phyloP scores from a whole-genome alignment of 768 basidiomycete genomes.

The Lactarius sp. region DNA sequence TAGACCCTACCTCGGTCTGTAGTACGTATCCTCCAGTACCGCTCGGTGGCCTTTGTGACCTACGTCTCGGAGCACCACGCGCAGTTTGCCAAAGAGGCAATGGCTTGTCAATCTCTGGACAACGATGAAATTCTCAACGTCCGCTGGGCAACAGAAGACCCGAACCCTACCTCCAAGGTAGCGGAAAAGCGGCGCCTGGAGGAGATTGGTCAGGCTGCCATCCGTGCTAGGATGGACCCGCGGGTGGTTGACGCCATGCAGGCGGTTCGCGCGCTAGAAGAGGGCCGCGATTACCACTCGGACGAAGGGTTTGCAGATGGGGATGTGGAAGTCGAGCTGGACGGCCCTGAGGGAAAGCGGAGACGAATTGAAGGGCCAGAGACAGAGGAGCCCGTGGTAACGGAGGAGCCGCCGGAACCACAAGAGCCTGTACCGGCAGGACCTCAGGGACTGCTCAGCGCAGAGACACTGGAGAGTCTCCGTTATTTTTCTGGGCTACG shows the following conservation, averaged over 20 bases:
- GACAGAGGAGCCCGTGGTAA: neutral
- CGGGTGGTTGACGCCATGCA: slow-evolving; percentile 86
- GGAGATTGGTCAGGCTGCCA: slow-evolving; percentile 81
- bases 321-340: slow-evolving; percentile 36
- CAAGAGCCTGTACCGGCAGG: slow-evolving; percentile 23
- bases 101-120: slow-evolving; percentile 97
- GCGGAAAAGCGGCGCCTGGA: slow-evolving; percentile 81
- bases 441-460: slow-evolving; percentile 61
- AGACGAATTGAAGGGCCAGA: slow-evolving; percentile 34
- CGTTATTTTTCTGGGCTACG: slow-evolving; percentile 89
- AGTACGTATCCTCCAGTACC: slow-evolving; percentile 90
- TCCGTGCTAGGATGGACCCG: slow-evolving; percentile 79
- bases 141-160: slow-evolving; percentile 98
- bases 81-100: slow-evolving; percentile 96
- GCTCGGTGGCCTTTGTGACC: slow-evolving; percentile 96
- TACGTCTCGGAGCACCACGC: slow-evolving; percentile 82
- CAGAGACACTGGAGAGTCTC: slow-evolving; percentile 84
- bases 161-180: slow-evolving; percentile 87
- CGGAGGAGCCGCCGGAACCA: slow-evolving; percentile 3
- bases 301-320: slow-evolving; percentile 28
- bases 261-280: slow-evolving; percentile 82
- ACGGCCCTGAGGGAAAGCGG: slow-evolving; percentile 35
- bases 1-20: slow-evolving; percentile 6
- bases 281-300: slow-evolving; percentile 44
- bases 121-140: slow-evolving; percentile 98